Evolutionary conservation across 805 yeast species (phyloP).

Genomic region (Isabelozyma pseudorhagii): DNA sequence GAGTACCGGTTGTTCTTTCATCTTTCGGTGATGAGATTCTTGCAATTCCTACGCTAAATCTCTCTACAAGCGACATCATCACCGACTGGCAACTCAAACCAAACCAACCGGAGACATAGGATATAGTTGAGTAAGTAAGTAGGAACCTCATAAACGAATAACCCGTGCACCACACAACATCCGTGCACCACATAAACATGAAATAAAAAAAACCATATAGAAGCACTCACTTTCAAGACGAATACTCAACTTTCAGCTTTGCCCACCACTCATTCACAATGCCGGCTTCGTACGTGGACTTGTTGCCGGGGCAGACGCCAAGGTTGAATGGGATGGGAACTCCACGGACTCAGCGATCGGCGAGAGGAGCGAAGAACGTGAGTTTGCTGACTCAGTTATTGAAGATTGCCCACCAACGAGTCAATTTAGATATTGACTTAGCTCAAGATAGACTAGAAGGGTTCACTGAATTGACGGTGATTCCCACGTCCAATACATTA

Average conservation of each 20-base stretch:
- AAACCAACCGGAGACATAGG: too few relatives aligned
- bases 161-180: not conserved
- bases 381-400: slow-evolving; percentile 45
- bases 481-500: slow-evolving; percentile 63
- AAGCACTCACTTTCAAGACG: not conserved
- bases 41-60: not conserved
- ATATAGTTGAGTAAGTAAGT: too few relatives aligned
- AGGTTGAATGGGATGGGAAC: not conserved
- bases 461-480: slow-evolving; percentile 74
- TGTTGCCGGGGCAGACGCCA: not conserved
- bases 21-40: not conserved
- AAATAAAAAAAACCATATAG: not conserved
- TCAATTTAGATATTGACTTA: slow-evolving; percentile 76
- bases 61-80: not conserved
- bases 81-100: not conserved
- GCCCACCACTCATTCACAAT: not conserved
- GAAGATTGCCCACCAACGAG: slow-evolving; percentile 80
- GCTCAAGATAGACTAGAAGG: slow-evolving; percentile 60
- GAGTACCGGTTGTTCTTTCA: not conserved
- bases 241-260: too few relatives aligned
- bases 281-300: not conserved
- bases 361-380: slow-evolving; percentile 13
- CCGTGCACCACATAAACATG: not conserved
- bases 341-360: slow-evolving; percentile 17
- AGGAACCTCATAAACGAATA: too few relatives aligned